These are phyloP conservation scores for Chaetomium sp. DNA, from an alignment of 2,329 filamentous ascomycete genomes.

Conservation along the genomic window DNA sequence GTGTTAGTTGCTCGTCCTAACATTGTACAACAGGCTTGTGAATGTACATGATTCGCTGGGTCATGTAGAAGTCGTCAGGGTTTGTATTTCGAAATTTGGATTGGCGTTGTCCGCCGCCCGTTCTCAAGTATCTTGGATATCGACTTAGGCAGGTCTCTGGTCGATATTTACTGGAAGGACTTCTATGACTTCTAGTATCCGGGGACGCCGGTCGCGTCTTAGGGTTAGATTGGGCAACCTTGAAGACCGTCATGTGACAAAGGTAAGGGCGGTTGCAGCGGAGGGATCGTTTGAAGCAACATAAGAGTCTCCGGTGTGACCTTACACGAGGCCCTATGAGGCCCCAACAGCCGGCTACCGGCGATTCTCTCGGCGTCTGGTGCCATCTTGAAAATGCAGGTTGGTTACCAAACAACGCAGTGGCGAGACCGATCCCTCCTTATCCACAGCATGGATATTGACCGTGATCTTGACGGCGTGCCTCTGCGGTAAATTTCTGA, in stretches of 20 bases:
- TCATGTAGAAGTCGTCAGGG: no score
- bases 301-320: not conserved
- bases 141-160: no score
- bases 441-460: constrained; percentile 4
- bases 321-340: not conserved
- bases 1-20: no score
- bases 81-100: no score
- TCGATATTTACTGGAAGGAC: no score
- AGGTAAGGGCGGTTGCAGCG: not conserved
- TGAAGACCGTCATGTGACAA: not conserved
- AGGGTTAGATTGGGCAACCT: not conserved
- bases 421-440: not conserved
- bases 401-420: constrained; percentile 3
- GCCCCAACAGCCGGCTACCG: not conserved
- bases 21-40: no score
- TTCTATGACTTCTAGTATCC: no score
- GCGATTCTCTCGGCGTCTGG: constrained; percentile 3
- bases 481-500: no score
- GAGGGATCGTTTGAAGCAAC: not conserved
- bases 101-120: no score
- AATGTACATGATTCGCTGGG: no score
- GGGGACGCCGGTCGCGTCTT: not conserved
- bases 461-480: no score
- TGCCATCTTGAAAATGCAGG: constrained; percentile 5
- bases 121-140: no score